Conservation (phyloP, 1,284 basidiomycete species). For the Apiotrichum domesticum region DNA sequence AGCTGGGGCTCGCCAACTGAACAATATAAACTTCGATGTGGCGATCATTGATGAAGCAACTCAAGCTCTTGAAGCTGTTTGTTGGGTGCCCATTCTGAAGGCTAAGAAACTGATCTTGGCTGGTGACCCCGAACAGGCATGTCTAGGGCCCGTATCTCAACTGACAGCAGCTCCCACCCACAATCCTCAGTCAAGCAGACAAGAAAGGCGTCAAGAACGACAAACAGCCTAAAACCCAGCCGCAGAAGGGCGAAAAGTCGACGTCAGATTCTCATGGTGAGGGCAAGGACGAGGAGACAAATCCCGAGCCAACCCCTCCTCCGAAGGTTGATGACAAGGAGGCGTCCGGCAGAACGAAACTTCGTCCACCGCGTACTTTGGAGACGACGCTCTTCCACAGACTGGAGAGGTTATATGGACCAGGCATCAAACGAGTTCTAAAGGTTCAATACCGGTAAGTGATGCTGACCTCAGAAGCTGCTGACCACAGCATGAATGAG, state of each 20-base stretch:
- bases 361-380: conserved; percentile 66
- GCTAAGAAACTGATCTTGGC: conserved; percentile 77
- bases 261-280: background rate
- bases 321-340: background rate
- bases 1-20: conserved; percentile 71
- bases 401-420: conserved; percentile 78
- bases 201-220: conserved; percentile 20
- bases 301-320: too few species aligned
- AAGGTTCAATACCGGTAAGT: conserved; percentile 75
- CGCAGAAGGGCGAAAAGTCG: conserved; percentile 8
- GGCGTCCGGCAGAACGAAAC: conserved; percentile 13
- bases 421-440: conserved; percentile 76
- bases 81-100: conserved; percentile 93
- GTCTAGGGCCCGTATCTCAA: conserved; percentile 10
- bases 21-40: conserved; percentile 73
- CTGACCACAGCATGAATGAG: conserved; percentile 66
- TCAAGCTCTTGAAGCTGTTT: conserved; percentile 91
- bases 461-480: background rate
- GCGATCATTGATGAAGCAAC: conserved; percentile 95
- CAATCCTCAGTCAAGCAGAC: conserved; percentile 61
- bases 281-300: background rate
- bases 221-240: conserved; percentile 6
- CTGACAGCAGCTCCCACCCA: conserved; percentile 68
- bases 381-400: conserved; percentile 89
- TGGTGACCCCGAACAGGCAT: conserved; percentile 73